Evolutionary conservation across 495 filamentous ascomycete species (phyloP).

Genomic region (Podospora didyma): DNA sequence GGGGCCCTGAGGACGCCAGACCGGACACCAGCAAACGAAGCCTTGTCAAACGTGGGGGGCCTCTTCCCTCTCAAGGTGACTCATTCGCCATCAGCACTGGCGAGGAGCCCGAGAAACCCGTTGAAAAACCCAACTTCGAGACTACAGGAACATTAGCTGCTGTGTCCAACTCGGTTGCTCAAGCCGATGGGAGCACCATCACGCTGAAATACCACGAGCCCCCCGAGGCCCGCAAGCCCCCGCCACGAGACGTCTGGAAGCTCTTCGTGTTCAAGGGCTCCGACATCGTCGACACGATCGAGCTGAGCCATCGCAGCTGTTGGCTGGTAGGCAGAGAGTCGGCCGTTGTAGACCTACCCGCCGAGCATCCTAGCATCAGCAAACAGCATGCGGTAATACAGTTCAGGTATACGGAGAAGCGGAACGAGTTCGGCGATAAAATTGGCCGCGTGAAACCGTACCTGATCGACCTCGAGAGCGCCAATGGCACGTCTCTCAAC

Average conservation of each 20-base stretch:
- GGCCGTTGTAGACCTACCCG: slow-evolving; percentile 72
- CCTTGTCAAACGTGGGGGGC: slow-evolving; percentile 44
- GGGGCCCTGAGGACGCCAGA: slow-evolving; percentile 11
- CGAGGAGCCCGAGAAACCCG: slow-evolving; percentile 55
- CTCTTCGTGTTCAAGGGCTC: slow-evolving; percentile 89
- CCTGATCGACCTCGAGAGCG: slow-evolving; percentile 88
- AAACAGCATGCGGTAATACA: slow-evolving; percentile 96
- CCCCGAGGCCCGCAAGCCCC: slow-evolving; percentile 83
- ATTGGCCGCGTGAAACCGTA: slow-evolving; percentile 82
- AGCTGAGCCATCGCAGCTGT: slow-evolving; percentile 70
- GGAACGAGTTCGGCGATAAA: slow-evolving; percentile 81
- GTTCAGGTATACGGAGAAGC: slow-evolving; percentile 78
- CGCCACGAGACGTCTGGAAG: slow-evolving; percentile 73
- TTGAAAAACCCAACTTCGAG: slow-evolving; percentile 84
- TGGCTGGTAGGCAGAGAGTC: slow-evolving; percentile 86
- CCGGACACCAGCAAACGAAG: slow-evolving; percentile 14
- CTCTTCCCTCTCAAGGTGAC: slow-evolving; percentile 66
- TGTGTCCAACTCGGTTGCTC: slow-evolving; percentile 76
- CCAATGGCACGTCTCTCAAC: slow-evolving; percentile 86
- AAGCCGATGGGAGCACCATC: slow-evolving; percentile 61
- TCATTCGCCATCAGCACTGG: slow-evolving; percentile 58
- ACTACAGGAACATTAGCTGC: slow-evolving; percentile 79
- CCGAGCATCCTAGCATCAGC: slow-evolving; percentile 87
- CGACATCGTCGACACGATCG: slow-evolving; percentile 74
- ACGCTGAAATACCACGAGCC: slow-evolving; percentile 96